A percentile compares a stretch with the other conserved stretches of the same genome.
phyloP scores from a whole-genome alignment of 2,329 filamentous ascomycete species.

The Phialemoniopsis sp. region DNA sequence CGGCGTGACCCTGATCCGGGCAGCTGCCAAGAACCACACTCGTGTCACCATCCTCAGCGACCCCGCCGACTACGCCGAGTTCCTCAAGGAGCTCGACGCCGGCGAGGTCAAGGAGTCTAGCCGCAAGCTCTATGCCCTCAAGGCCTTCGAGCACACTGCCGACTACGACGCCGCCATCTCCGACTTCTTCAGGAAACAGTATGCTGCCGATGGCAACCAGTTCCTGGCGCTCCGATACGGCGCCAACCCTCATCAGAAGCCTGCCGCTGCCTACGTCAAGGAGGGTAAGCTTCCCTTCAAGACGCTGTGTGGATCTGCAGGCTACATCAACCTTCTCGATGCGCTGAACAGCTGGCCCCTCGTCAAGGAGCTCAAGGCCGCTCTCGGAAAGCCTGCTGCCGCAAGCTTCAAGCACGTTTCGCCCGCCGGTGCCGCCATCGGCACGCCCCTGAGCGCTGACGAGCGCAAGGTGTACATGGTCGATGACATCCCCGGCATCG shows the following conservation, averaged over 20 bases:
- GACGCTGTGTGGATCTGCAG: conserved; percentile 82
- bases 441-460: conserved; percentile 76
- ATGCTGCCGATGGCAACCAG: conserved; percentile 79
- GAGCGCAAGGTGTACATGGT: conserved; percentile 99
- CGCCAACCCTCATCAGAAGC: conserved; percentile 97
- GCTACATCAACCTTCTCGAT: conserved; percentile 97
- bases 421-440: conserved; percentile 91
- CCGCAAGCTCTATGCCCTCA: conserved; percentile 86
- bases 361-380: conserved; percentile 91
- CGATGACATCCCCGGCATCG: conserved; percentile 86
- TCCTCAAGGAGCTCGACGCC: conserved; percentile 83
- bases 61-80: conserved; percentile 88
- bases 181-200: conserved; percentile 96
- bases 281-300: conserved; percentile 85
- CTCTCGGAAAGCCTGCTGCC: conserved; percentile 82
- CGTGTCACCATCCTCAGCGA: conserved; percentile 95
- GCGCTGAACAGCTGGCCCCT: conserved; percentile 95
- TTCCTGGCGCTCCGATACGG: conserved; percentile 87
- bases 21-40: conserved; percentile 95
- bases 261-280: conserved; percentile 77
- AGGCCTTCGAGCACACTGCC: conserved; percentile 97
- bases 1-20: conserved; percentile 91
- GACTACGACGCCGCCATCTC: conserved; percentile 95
- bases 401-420: conserved; percentile 99
- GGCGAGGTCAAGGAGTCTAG: conserved; percentile 83